Base-by-base conservation (phyloP, 176 grass and related monocot species). In the Thinopyrum elongatum region DNA sequence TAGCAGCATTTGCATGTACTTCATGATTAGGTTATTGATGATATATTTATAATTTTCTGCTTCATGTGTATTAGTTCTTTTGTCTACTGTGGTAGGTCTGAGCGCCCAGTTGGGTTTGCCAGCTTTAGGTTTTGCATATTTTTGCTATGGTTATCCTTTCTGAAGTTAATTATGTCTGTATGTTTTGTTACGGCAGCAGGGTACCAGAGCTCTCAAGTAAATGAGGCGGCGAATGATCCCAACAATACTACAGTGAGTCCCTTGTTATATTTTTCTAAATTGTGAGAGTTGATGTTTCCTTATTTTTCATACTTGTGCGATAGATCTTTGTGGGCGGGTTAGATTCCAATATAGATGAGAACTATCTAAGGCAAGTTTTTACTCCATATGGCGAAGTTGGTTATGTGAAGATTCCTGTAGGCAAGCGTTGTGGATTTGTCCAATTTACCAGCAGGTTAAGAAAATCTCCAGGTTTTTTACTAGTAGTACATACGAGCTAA, bases 401-500 rank as follows among this genome's bases (percentile, higher is more conserved):
- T 68, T 92, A 95, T 88, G 95, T 98, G 82, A 98, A 98, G 93
- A 98, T 98, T 87, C 95, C 95, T 93, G 87, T 90, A 82, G 93
- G 93, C 84, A 95, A 98, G 81, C 90, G 88, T 76, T 98, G 95
- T 88, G 95, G 90, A 38, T 98, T 98, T 93, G 95, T 98, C 77
- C 95, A 98, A 87, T 98, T 93, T 92, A 87, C 85, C 67, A 93
- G 80, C 95, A 98, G 95, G 95, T 98, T 86, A 44, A 83, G 61
- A 68, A 86, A 69, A 81, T 82, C 29, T 87, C 87, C 73, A 76
- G 74, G 44, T 85, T 86, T 83, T 92, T 82, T 85, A 74, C 15
- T 87, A 66, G 36, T 36, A 53, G 16, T 53, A 53, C 6, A 21
- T 57, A 74, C 53, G 22, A 69, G 21, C 3, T 51, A 49, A 46